Conservation (phyloP, 2,329 filamentous ascomycete species). For the Aspergillus luchuensis region DNA sequence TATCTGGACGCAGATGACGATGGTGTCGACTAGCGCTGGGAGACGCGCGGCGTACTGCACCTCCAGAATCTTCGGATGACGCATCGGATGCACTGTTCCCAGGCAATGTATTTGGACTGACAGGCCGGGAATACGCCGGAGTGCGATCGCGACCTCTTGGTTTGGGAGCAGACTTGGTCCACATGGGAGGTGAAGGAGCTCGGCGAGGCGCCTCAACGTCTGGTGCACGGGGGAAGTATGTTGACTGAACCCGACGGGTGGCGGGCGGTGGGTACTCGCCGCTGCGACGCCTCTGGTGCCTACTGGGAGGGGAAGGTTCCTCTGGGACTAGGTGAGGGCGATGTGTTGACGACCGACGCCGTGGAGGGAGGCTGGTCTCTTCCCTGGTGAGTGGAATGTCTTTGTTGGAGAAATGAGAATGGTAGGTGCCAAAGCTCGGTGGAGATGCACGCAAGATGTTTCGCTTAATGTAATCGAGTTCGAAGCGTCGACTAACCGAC, state of each 20-base stretch:
- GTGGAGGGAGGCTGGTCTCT: conserved; percentile 25
- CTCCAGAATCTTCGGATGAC: conserved; percentile 32
- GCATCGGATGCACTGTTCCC: conserved; percentile 29
- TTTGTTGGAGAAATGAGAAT: conserved; percentile 37
- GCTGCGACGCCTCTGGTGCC: conserved; percentile 28
- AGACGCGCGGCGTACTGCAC: conserved; percentile 13
- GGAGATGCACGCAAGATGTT: conserved; percentile 38
- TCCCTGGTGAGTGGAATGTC: conserved; percentile 25
- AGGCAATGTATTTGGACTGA: conserved; percentile 24
- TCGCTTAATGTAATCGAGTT: conserved; percentile 58
- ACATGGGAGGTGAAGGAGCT: conserved; percentile 31
- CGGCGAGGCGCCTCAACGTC: conserved; percentile 26
- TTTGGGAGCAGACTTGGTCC: conserved; percentile 22
- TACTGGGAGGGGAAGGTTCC: conserved; percentile 22
- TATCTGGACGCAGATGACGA: conserved; percentile 11
- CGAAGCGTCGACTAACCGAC: conserved; percentile 69
- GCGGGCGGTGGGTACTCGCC: conserved; percentile 23
- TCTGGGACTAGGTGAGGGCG: conserved; percentile 24
- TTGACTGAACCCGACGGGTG: conserved; percentile 24
- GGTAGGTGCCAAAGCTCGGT: conserved; percentile 30
- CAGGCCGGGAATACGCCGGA: conserved; percentile 19
- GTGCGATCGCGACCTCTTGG: conserved; percentile 27
- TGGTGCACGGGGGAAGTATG: conserved; percentile 21
- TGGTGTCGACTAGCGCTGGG: conserved; percentile 18
- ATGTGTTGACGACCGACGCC: conserved; percentile 20